A percentile compares a stretch with the other conserved stretches of the same genome.
phyloP scores from a whole-genome alignment of 768 basidiomycete species.

The Amanita exitialis region DNA sequence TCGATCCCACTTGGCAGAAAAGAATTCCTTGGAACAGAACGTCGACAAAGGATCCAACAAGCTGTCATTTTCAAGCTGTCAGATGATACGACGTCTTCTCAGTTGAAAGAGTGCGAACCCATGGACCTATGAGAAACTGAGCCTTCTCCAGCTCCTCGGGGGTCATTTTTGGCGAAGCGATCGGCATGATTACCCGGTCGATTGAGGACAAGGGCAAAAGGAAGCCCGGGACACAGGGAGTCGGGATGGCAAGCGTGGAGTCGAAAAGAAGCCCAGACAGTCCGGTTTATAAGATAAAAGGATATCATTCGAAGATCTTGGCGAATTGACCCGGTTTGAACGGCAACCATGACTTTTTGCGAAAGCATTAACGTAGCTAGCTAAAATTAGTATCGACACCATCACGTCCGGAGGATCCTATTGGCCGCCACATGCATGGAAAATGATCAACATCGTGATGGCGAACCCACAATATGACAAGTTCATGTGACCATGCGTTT shows the following conservation, averaged over 20 bases:
- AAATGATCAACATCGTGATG: too few species aligned
- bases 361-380: neutral
- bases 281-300: neutral
- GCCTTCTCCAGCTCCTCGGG: conserved; percentile 14
- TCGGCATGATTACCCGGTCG: neutral
- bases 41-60: conserved; percentile 20
- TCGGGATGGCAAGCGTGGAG: neutral
- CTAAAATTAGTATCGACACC: neutral
- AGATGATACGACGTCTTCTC: neutral
- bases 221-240: neutral
- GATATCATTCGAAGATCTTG: neutral
- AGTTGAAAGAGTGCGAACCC: conserved; percentile 13
- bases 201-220: neutral
- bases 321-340: neutral
- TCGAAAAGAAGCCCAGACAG: neutral
- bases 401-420: neutral
- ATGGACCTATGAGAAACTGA: conserved; percentile 21
- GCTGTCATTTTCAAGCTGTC: conserved; percentile 10
- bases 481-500: too few species aligned
- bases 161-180: conserved; percentile 12
- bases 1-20: conserved; percentile 17
- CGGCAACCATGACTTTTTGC: neutral
- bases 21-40: conserved; percentile 21
- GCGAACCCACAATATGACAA: too few species aligned
- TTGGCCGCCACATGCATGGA: neutral